These are phyloP conservation scores for Phytopythium delawarense DNA, from an alignment of 352 stramenopile species.

Conservation along the genomic window DNA sequence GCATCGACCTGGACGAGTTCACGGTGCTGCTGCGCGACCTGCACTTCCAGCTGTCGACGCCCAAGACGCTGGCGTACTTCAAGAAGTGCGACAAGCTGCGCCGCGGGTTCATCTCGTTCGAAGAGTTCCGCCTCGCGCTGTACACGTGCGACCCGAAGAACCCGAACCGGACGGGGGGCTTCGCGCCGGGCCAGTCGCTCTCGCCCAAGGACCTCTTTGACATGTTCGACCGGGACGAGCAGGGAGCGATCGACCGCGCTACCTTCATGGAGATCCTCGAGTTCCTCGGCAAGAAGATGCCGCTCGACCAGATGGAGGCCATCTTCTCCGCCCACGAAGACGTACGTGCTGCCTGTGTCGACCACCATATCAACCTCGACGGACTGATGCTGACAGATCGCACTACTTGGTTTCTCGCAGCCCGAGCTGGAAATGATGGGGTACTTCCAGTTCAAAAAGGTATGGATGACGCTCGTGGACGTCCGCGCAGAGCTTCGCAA, in stretches of 20 bases:
- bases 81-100: slow-evolving; percentile 66
- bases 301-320: slow-evolving; percentile 57
- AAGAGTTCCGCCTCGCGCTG: slow-evolving; percentile 73
- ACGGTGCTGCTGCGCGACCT: slow-evolving; percentile 63
- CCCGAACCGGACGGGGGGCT: slow-evolving; percentile 57
- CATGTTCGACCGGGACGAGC: slow-evolving; percentile 74
- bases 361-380: neutral
- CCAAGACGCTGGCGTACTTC: slow-evolving; percentile 76
- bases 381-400: neutral
- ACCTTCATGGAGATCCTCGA: slow-evolving; percentile 66
- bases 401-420: slow-evolving; percentile 14
- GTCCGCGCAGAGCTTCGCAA: slow-evolving; percentile 56
- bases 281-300: slow-evolving; percentile 63
- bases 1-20: slow-evolving; percentile 80
- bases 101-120: slow-evolving; percentile 67
- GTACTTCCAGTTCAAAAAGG: slow-evolving; percentile 72
- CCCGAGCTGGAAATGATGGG: slow-evolving; percentile 63
- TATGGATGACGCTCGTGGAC: slow-evolving; percentile 63
- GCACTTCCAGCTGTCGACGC: slow-evolving; percentile 49
- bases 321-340: slow-evolving; percentile 71
- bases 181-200: slow-evolving; percentile 62
- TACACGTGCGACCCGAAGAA: slow-evolving; percentile 83
- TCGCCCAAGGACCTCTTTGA: slow-evolving; percentile 76
- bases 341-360: slow-evolving; percentile 20
- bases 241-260: slow-evolving; percentile 59